phyloP scores from a whole-genome alignment of 495 filamentous ascomycete genomes.

The Aspergillus funiculosus region DNA sequence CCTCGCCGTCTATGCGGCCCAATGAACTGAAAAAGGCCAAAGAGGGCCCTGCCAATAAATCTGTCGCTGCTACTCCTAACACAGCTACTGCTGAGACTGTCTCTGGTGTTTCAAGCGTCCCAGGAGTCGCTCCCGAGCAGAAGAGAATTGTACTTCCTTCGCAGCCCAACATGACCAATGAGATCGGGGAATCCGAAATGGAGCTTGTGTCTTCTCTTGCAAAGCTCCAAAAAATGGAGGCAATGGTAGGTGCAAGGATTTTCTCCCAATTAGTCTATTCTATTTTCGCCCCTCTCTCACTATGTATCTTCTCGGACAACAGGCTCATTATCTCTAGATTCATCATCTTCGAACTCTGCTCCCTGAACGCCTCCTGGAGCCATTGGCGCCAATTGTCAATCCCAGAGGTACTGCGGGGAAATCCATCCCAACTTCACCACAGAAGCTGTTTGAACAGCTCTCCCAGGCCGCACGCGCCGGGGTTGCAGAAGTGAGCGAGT shows the following conservation, averaged over 20 bases:
- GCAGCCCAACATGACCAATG: background rate
- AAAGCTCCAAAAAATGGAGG: slow-evolving; percentile 40
- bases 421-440: slow-evolving; percentile 26
- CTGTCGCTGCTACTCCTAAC: background rate
- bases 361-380: slow-evolving; percentile 34
- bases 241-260: slow-evolving; percentile 24
- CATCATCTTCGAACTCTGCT: slow-evolving; percentile 40
- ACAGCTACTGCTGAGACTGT: background rate
- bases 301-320: background rate
- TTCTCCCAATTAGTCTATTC: background rate
- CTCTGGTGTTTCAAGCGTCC: background rate
- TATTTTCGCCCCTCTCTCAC: background rate
- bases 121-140: background rate
- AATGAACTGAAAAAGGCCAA: slow-evolving; percentile 1
- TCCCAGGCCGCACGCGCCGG: slow-evolving; percentile 24
- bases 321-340: slow-evolving; percentile 23
- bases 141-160: background rate
- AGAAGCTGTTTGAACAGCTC: slow-evolving; percentile 23
- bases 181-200: slow-evolving; percentile 32
- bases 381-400: slow-evolving; percentile 30
- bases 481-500: slow-evolving; percentile 27
- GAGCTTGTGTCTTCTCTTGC: slow-evolving; percentile 41
- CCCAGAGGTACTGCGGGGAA: slow-evolving; percentile 16
- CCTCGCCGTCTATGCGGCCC: slow-evolving; percentile 3
- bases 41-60: background rate